Evolutionary conservation across 805 yeast genomes (phyloP).

Genomic region (Nakazawaea anatomiae): DNA sequence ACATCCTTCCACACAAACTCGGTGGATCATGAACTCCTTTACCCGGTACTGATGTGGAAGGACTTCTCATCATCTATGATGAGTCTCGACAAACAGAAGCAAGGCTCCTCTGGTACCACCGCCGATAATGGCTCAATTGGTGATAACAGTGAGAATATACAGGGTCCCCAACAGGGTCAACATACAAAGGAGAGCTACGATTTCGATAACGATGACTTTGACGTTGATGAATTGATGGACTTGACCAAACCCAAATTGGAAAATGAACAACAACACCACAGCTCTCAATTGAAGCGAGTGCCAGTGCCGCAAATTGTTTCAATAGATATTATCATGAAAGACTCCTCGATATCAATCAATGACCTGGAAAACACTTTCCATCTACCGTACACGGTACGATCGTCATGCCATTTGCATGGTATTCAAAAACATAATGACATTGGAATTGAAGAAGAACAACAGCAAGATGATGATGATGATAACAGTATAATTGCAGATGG

Average conservation of each 20-base stretch:
- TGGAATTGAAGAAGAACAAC: too few species aligned
- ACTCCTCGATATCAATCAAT: conserved; percentile 3
- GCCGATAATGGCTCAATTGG: too few species aligned
- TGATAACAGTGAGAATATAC: too few species aligned
- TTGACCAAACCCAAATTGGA: background rate
- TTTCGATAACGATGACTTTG: conserved; percentile 10
- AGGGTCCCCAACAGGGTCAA: too few species aligned
- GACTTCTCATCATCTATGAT: too few species aligned
- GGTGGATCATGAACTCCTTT: too few species aligned
- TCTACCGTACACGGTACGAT: conserved; percentile 4
- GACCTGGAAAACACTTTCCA: background rate
- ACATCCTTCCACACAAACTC: too few species aligned
- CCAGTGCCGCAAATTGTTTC: too few species aligned
- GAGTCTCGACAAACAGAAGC: too few species aligned
- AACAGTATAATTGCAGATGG: background rate
- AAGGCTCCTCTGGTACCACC: too few species aligned
- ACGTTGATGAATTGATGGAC: conserved; percentile 4
- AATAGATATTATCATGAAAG: conserved; percentile 5
- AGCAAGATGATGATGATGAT: background rate
- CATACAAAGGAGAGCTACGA: background rate
- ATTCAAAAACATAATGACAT: background rate
- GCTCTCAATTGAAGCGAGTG: too few species aligned
- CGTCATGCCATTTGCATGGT: conserved; percentile 4
- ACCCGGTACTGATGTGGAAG: too few species aligned
- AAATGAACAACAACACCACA: background rate